Conservation (phyloP, 345 rosid genomes). For the Hirschfeldia incana region DNA sequence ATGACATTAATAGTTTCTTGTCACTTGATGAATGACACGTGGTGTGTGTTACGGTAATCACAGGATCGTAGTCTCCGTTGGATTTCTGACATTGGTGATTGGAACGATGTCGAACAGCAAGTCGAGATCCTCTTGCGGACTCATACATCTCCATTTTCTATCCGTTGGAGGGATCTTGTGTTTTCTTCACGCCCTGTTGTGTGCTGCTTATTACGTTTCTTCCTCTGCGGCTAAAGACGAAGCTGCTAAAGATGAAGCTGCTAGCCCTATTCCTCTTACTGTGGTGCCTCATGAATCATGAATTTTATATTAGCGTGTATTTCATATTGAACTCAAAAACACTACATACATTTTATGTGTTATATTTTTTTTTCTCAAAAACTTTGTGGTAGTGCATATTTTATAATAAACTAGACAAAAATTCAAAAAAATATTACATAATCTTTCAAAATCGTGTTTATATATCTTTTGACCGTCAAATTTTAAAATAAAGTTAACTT, state of each 20-base stretch:
- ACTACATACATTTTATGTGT: too few species aligned
- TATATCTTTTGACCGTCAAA: too few species aligned
- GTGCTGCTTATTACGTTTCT: slow-evolving; percentile 77
- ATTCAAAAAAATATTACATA: too few species aligned
- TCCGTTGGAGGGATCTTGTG: slow-evolving; percentile 87
- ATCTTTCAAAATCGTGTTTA: too few species aligned
- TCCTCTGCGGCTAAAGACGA: slow-evolving; percentile 62
- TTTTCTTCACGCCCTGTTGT: slow-evolving; percentile 80
- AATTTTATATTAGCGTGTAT: too few species aligned
- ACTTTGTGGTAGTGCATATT: too few species aligned
- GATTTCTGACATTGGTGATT: slow-evolving; percentile 67
- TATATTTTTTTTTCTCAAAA: too few species aligned
- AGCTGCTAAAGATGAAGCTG: slow-evolving; percentile 9
- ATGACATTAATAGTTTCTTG: not conserved
- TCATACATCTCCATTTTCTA: slow-evolving; percentile 79
- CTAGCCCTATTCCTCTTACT: too few species aligned
- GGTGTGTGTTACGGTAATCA: not conserved
- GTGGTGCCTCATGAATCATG: too few species aligned
- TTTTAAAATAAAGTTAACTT: too few species aligned
- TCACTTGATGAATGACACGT: not conserved
- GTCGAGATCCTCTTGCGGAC: slow-evolving; percentile 78
- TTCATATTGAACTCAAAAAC: too few species aligned
- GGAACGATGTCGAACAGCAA: slow-evolving; percentile 77
- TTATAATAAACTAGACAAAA: too few species aligned
- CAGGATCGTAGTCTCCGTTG: slow-evolving; percentile 78